Conservation (phyloP, 345 rosid species). For the Eucalyptus leucophloia region DNA sequence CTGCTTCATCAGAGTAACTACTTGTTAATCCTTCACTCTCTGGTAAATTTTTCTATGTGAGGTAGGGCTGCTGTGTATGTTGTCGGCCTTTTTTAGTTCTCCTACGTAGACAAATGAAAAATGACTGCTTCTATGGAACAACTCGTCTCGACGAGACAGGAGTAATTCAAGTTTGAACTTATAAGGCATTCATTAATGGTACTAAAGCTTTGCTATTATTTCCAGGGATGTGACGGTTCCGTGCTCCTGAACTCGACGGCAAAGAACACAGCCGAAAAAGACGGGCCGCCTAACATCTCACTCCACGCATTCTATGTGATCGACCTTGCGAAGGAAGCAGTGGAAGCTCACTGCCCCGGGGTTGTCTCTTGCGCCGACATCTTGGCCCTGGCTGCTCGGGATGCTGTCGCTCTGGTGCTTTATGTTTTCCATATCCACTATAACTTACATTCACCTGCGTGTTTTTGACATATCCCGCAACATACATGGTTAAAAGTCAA, state of each 20-base stretch:
- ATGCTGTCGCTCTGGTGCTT: constrained; percentile 59
- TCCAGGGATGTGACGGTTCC: constrained; percentile 90
- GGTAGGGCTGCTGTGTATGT: not conserved
- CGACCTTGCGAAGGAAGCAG: constrained; percentile 63
- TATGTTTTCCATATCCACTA: not conserved
- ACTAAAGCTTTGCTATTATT: not conserved
- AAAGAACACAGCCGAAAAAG: constrained; percentile 71
- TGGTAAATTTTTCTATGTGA: not conserved
- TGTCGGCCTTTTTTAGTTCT: not conserved
- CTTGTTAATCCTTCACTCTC: not conserved
- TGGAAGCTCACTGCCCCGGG: constrained; percentile 68
- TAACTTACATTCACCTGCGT: not conserved
- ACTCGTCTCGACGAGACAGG: not conserved
- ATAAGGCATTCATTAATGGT: not conserved
- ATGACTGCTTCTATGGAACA: not conserved
- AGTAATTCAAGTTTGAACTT: not conserved
- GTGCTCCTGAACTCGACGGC: constrained; percentile 65
- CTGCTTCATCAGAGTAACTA: constrained; percentile 58
- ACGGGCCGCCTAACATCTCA: constrained; percentile 84
- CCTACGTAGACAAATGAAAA: not conserved
- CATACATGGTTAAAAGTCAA: not conserved
- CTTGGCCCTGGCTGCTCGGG: constrained; percentile 78
- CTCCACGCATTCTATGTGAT: constrained; percentile 83
- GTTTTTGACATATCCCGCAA: not conserved
- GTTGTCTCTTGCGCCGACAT: constrained; percentile 90